Percentiles rank a stretch among this genome's conserved stretches.
Evolutionary conservation across 2,329 filamentous ascomycete species (phyloP).

Genomic region (Phialophora expanda): DNA sequence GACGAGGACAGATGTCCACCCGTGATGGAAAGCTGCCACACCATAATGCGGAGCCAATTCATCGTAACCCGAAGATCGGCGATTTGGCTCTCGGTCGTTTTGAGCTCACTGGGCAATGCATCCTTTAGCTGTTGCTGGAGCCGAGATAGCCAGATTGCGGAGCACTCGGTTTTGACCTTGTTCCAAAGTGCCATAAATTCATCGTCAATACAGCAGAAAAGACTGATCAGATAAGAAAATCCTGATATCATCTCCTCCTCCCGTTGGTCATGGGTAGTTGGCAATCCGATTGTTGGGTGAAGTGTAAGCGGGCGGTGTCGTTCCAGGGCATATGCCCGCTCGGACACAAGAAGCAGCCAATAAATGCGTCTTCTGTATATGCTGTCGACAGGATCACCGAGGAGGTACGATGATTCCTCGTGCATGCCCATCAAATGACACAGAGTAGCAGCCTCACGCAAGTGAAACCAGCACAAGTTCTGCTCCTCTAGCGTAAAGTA

Average conservation of each 20-base stretch:
- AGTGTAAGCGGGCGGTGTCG: slow-evolving; percentile 69
- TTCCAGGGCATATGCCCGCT: slow-evolving; percentile 73
- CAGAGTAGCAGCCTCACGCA: slow-evolving; percentile 77
- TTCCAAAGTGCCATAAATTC: slow-evolving; percentile 69
- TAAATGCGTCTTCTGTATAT: slow-evolving; percentile 70
- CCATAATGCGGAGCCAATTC: slow-evolving; percentile 71
- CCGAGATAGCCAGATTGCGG: slow-evolving; percentile 60
- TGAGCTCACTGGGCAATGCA: slow-evolving; percentile 32
- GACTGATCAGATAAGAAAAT: slow-evolving; percentile 65
- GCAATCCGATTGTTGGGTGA: slow-evolving; percentile 66
- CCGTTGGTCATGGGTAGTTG: slow-evolving; percentile 63
- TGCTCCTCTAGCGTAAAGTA: slow-evolving; percentile 74
- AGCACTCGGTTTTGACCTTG: slow-evolving; percentile 64
- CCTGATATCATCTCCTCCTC: slow-evolving; percentile 60
- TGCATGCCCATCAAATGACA: slow-evolving; percentile 51
- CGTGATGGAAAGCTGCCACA: slow-evolving; percentile 74
- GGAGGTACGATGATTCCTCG: slow-evolving; percentile 59
- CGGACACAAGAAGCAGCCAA: slow-evolving; percentile 74
- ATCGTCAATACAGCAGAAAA: slow-evolving; percentile 72
- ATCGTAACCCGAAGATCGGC: slow-evolving; percentile 62
- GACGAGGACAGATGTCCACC: slow-evolving; percentile 69
- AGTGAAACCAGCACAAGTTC: slow-evolving; percentile 77
- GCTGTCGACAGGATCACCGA: slow-evolving; percentile 64
- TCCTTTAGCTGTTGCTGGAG: slow-evolving; percentile 62
- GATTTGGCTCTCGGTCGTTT: slow-evolving; percentile 38